Percentiles rank a stretch among this genome's conserved stretches.
phyloP scores from a whole-genome alignment of 257 asterid species.

The Nicotiana attenuata region DNA sequence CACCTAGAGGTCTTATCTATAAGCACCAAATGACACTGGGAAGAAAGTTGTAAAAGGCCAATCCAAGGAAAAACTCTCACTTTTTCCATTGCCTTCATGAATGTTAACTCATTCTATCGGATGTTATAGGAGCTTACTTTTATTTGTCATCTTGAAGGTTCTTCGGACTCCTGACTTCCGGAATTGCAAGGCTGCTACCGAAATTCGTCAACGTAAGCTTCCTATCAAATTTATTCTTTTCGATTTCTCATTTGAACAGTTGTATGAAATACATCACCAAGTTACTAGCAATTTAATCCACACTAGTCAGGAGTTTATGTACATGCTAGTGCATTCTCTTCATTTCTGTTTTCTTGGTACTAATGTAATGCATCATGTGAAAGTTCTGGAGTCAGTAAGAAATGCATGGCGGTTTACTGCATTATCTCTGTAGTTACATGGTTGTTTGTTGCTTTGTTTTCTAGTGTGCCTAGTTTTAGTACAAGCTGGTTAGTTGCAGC shows the following conservation, averaged over 20 bases:
- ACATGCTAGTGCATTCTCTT: neutral
- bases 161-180: conserved; percentile 78
- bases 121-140: neutral
- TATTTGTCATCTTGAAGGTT: conserved; percentile 49
- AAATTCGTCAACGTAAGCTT: conserved; percentile 59
- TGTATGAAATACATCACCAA: neutral
- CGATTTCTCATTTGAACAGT: neutral
- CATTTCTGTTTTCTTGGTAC: neutral
- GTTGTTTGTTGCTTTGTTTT: too few species aligned
- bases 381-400: neutral
- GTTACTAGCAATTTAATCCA: neutral
- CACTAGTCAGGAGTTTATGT: neutral
- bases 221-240: neutral
- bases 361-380: neutral
- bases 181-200: conserved; percentile 78
- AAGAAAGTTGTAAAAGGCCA: neutral
- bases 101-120: neutral
- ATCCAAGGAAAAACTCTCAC: neutral
- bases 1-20: neutral
- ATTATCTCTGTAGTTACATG: neutral
- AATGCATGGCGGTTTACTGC: neutral
- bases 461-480: too few species aligned
- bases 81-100: neutral
- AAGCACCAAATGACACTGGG: conserved; percentile 4
- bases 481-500: neutral